A percentile compares a stretch with the other conserved stretches of the same genome.
phyloP scores from a whole-genome alignment of 805 yeast species.

The Wickerhamiella kurtzmanii region DNA sequence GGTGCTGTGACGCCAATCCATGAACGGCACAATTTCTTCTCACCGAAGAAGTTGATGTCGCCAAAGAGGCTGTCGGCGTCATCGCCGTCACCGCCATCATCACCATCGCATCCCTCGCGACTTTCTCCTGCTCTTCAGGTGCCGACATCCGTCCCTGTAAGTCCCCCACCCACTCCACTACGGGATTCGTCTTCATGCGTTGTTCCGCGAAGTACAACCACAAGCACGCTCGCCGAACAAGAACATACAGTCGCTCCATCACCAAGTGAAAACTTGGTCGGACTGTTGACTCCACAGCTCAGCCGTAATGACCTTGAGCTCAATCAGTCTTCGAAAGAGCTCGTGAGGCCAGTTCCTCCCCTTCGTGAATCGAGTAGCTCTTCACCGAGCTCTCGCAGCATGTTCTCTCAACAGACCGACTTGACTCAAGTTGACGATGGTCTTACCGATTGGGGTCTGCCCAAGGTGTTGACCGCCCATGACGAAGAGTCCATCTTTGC shows the following conservation, averaged over 20 bases:
- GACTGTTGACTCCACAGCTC: neutral
- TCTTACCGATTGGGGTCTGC: conserved; percentile 22
- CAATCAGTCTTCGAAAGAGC: neutral
- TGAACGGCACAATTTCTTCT: neutral
- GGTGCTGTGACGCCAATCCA: neutral
- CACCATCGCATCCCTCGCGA: neutral
- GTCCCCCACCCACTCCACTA: neutral
- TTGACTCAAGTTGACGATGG: conserved; percentile 19
- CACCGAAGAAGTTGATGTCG: neutral
- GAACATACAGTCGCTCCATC: neutral
- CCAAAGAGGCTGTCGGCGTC: neutral
- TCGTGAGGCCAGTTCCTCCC: neutral
- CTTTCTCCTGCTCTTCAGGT: too few relatives aligned
- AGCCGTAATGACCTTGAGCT: too few relatives aligned
- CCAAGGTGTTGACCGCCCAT: conserved; percentile 14
- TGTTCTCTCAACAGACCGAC: conserved; percentile 8
- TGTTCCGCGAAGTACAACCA: neutral
- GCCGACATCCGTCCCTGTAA: too few relatives aligned
- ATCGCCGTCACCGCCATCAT: neutral
- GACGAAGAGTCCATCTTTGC: conserved; percentile 1
- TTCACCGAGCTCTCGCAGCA: neutral
- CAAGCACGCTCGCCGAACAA: neutral
- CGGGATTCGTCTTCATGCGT: neutral
- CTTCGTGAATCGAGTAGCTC: neutral
- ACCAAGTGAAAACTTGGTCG: too few relatives aligned